phyloP scores from a whole-genome alignment of 2,329 filamentous ascomycete species.

The Drechslerella coelobrocha region DNA sequence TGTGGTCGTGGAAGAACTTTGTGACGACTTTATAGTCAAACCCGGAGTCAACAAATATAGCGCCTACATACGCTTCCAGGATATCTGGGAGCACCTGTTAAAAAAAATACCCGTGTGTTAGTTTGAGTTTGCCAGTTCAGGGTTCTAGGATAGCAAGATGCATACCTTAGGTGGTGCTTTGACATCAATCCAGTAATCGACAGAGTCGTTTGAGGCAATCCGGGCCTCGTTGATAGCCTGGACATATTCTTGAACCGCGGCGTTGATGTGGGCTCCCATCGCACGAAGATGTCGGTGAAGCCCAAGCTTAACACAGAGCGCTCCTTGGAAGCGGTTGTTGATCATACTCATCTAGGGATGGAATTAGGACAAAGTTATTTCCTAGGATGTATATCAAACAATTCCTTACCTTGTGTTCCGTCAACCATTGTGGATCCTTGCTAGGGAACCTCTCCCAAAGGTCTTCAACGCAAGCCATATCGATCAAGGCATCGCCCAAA shows the following conservation, averaged over 20 bases:
- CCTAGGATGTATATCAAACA: background rate
- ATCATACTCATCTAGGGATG: constrained; percentile 83
- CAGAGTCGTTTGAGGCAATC: constrained; percentile 61
- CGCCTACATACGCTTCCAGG: constrained; percentile 86
- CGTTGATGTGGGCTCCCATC: constrained; percentile 62
- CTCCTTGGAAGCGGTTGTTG: constrained; percentile 90
- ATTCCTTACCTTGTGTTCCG: constrained; percentile 79
- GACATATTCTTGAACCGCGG: constrained; percentile 65
- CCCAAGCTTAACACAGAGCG: constrained; percentile 76
- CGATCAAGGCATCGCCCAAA: constrained; percentile 78
- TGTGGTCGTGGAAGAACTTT: constrained; percentile 75
- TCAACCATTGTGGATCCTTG: constrained; percentile 93
- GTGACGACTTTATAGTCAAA: constrained; percentile 79
- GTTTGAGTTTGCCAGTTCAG: constrained; percentile 17
- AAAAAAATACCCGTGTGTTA: constrained; percentile 3
- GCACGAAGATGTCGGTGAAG: constrained; percentile 75
- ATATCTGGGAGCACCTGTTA: constrained; percentile 75
- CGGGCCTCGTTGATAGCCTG: constrained; percentile 66
- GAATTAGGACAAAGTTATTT: constrained; percentile 9
- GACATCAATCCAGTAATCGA: constrained; percentile 73
- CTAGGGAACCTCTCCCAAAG: constrained; percentile 78
- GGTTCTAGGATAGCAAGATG: background rate
- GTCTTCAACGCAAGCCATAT: constrained; percentile 82
- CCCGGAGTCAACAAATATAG: constrained; percentile 85
- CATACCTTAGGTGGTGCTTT: constrained; percentile 68